phyloP scores from a whole-genome alignment of 2,329 filamentous ascomycete species.

The Penicillium sp. region DNA sequence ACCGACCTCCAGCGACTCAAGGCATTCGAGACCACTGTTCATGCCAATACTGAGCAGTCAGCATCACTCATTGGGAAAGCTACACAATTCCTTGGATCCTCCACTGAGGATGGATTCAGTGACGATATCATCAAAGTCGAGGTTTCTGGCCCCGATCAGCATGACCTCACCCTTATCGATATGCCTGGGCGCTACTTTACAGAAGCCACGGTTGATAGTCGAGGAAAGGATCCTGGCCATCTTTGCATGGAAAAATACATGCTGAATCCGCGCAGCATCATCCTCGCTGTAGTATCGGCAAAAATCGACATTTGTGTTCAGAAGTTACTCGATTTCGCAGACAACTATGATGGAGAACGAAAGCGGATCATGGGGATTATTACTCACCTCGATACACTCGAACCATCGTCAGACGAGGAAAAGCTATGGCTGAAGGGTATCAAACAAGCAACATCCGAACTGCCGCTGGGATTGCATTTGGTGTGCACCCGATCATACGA shows the following conservation, averaged over 20 bases:
- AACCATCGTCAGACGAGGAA: constrained; percentile 37
- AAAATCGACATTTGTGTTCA: constrained; percentile 57
- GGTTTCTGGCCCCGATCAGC: constrained; percentile 58
- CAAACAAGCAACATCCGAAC: constrained; percentile 41
- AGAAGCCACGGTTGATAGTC: constrained; percentile 48
- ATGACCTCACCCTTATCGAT: constrained; percentile 61
- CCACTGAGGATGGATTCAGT: constrained; percentile 20
- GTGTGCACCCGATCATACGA: neutral
- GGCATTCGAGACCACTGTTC: neutral
- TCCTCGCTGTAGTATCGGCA: constrained; percentile 55
- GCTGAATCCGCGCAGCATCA: constrained; percentile 56
- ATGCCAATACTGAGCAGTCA: constrained; percentile 31
- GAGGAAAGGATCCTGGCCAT: constrained; percentile 54
- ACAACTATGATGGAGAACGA: constrained; percentile 31
- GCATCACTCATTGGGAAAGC: constrained; percentile 53
- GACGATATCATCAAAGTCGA: constrained; percentile 59
- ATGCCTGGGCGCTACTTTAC: constrained; percentile 59
- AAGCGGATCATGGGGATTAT: constrained; percentile 47
- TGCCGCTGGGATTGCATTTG: constrained; percentile 48
- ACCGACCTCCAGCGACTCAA: constrained; percentile 2
- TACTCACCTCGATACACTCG: constrained; percentile 47
- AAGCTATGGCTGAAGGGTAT: constrained; percentile 36
- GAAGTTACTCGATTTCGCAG: constrained; percentile 51
- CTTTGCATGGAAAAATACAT: constrained; percentile 55
- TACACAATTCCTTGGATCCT: constrained; percentile 52